phyloP scores from a whole-genome alignment of 169 alveolate species.

The Plasmodium blacklocki region DNA sequence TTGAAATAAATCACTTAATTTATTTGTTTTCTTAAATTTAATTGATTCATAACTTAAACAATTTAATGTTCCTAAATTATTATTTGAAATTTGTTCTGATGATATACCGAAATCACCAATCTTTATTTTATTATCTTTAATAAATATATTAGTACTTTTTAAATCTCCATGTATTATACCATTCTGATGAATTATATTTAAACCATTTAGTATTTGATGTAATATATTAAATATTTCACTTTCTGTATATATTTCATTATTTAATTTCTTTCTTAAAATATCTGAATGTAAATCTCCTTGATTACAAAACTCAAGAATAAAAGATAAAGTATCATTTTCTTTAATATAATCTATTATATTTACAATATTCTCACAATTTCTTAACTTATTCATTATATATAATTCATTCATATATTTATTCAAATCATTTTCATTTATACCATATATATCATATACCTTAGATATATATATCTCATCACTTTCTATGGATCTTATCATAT shows the following conservation, averaged over 20 bases:
- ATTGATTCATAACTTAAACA: conserved; percentile 75
- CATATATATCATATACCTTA: conserved; percentile 66
- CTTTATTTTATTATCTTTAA: conserved; percentile 83
- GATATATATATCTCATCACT: conserved; percentile 58
- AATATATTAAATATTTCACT: conserved; percentile 83
- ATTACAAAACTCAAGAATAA: conserved; percentile 54
- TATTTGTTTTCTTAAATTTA: conserved; percentile 55
- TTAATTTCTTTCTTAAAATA: conserved; percentile 54
- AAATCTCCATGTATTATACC: conserved; percentile 90
- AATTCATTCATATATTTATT: conserved; percentile 61
- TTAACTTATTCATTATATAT: conserved; percentile 48
- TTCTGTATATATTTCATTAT: conserved; percentile 78
- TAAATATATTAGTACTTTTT: conserved; percentile 88
- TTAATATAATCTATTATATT: conserved; percentile 50
- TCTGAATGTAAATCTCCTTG: conserved; percentile 73
- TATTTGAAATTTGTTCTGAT: conserved; percentile 77
- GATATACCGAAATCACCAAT: conserved; percentile 90
- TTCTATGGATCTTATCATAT: conserved; percentile 34
- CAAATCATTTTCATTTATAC: conserved; percentile 52
- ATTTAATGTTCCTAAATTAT: conserved; percentile 60
- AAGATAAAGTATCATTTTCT: conserved; percentile 42
- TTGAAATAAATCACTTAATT: conserved; percentile 79
- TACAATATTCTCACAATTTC: conserved; percentile 66
- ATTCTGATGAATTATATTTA: conserved; percentile 86
- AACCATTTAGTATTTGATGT: conserved; percentile 87